Conservation (phyloP, 2,329 filamentous ascomycete genomes). For the Ophiostoma populinum region DNA sequence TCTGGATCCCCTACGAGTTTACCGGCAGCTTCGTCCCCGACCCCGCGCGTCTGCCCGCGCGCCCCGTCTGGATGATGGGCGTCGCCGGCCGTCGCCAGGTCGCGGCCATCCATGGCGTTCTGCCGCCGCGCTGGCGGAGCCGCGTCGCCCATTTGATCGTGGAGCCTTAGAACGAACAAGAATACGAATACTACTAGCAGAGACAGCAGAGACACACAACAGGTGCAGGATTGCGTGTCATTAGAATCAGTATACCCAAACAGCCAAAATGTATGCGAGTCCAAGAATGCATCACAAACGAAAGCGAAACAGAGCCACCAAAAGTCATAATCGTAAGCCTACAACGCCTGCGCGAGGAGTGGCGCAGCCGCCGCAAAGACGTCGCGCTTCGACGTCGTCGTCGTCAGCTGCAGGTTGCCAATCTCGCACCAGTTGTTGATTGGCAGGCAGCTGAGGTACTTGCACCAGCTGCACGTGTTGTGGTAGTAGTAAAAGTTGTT, state of each 20-base stretch:
- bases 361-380: slow-evolving; percentile 4
- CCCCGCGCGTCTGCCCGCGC: too few species aligned
- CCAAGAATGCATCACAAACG: neutral
- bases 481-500: slow-evolving; percentile 79
- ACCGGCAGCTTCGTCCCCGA: too few species aligned
- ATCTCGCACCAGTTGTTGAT: slow-evolving; percentile 52
- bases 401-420: slow-evolving; percentile 17
- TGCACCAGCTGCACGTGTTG: slow-evolving; percentile 76
- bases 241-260: too few species aligned
- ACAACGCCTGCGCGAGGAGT: slow-evolving; percentile 4
- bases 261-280: neutral
- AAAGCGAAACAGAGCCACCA: neutral
- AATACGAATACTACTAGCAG: neutral
- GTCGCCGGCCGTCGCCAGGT: slow-evolving; percentile 20
- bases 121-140: slow-evolving; percentile 19
- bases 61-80: slow-evolving; percentile 20
- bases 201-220: too few species aligned
- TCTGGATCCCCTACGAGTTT: slow-evolving; percentile 19
- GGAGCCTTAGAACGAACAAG: slow-evolving; percentile 8
- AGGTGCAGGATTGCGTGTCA: too few species aligned
- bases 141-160: slow-evolving; percentile 19
- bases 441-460: slow-evolving; percentile 76
- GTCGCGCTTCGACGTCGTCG: slow-evolving; percentile 13
- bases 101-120: slow-evolving; percentile 18
- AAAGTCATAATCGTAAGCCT: slow-evolving; percentile 6